These are phyloP conservation scores for Thalassiosira hispida DNA, from an alignment of 352 stramenopile species.

Conservation along the genomic window DNA sequence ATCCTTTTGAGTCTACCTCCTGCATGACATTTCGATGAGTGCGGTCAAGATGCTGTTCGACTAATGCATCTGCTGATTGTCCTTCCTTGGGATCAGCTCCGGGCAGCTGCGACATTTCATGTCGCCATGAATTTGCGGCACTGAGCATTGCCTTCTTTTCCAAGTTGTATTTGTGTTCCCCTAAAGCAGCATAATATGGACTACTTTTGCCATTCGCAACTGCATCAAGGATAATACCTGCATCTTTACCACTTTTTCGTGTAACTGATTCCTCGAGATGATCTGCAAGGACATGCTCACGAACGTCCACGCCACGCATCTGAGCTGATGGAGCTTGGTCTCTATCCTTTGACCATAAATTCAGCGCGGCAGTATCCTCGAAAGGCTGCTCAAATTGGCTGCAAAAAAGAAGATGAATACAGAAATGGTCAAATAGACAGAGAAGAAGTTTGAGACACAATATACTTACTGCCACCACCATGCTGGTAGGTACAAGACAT, in stretches of 20 bases:
- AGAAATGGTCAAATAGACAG: too few species aligned
- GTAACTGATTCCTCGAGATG: constrained; percentile 1
- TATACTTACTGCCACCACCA: background rate
- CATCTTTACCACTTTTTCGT: background rate
- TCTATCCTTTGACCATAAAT: constrained; percentile 9
- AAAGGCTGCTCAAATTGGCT: constrained; percentile 15
- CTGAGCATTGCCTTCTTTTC: constrained; percentile 1
- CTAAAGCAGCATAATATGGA: background rate
- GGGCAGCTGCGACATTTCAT: constrained; percentile 3
- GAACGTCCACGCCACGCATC: background rate
- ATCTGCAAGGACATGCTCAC: constrained; percentile 7
- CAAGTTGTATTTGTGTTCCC: background rate
- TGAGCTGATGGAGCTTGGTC: background rate
- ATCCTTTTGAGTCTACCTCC: background rate
- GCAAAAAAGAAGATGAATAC: background rate
- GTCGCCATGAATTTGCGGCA: background rate
- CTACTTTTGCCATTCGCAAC: constrained; percentile 1
- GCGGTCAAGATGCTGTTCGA: constrained; percentile 1
- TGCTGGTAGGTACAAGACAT: background rate
- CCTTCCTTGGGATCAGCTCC: background rate
- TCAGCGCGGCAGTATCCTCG: constrained; percentile 14
- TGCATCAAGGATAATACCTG: constrained; percentile 3
- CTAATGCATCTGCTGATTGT: background rate
- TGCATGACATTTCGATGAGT: constrained; percentile 13
- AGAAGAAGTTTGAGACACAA: background rate